Percentiles rank a stretch among this genome's conserved stretches.
Evolutionary conservation across 73 alveolate genomes (phyloP).

Genomic region (Blepharisma japonicum): DNA sequence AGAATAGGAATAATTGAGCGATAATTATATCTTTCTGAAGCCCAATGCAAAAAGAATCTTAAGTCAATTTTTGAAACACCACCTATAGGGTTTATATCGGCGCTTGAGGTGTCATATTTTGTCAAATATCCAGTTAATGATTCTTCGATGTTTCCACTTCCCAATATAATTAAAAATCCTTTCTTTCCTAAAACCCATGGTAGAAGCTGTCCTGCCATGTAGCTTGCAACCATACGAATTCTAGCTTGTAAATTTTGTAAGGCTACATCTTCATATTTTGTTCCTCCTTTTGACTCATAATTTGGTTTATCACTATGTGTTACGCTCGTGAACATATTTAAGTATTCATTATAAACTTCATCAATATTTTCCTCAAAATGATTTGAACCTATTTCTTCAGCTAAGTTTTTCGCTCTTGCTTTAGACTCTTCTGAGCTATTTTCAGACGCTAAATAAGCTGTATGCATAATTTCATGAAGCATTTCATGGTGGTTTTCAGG

Average conservation of each 20-base stretch:
- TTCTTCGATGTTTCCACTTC: conserved; percentile 82
- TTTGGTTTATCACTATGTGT: conserved; percentile 53
- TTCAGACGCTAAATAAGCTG: conserved; percentile 46
- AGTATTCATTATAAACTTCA: conserved; percentile 48
- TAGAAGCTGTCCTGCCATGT: conserved; percentile 77
- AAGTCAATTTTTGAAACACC: conserved; percentile 72
- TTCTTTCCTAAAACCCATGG: conserved; percentile 84
- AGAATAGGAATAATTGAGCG: conserved; percentile 35
- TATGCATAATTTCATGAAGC: conserved; percentile 37
- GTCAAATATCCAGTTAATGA: conserved; percentile 86
- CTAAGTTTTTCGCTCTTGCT: conserved; percentile 59
- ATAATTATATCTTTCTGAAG: background rate
- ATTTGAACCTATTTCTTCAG: conserved; percentile 74
- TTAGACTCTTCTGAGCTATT: conserved; percentile 60
- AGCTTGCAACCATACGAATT: conserved; percentile 74
- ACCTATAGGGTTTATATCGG: conserved; percentile 94
- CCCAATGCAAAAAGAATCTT: conserved; percentile 42
- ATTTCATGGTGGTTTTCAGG: conserved; percentile 71
- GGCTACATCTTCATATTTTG: conserved; percentile 71
- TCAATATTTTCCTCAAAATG: conserved; percentile 66
- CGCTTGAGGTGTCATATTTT: conserved; percentile 88
- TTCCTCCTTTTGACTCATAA: conserved; percentile 60
- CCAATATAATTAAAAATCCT: conserved; percentile 69
- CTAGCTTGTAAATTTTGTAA: conserved; percentile 28
- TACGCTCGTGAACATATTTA: conserved; percentile 37